Conservation (phyloP, 371 early-diverging fungal genomes). For the Zychaea mexicana region DNA sequence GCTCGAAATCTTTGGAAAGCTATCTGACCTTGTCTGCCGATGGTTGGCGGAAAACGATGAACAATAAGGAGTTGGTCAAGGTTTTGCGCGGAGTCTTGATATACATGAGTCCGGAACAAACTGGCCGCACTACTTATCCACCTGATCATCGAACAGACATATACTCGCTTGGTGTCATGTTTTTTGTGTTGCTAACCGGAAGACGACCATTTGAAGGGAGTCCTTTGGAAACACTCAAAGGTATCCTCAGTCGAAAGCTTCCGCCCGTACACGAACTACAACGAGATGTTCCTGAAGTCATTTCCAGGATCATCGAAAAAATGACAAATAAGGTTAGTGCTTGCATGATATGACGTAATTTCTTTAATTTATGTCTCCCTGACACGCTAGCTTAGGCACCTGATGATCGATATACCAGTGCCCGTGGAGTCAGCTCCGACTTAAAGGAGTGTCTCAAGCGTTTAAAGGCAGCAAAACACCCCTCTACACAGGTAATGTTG, state of each 20-base stretch:
- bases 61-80: slow-evolving; percentile 30
- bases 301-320: slow-evolving; percentile 54
- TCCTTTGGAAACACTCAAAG: slow-evolving; percentile 55
- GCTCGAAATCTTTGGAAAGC: slow-evolving; percentile 28
- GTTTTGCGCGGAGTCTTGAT: slow-evolving; percentile 13
- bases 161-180: slow-evolving; percentile 55
- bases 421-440: slow-evolving; percentile 60
- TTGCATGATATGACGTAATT: too few species aligned
- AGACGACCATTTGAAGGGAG: slow-evolving; percentile 54
- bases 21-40: slow-evolving; percentile 42
- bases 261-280: slow-evolving; percentile 47
- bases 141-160: slow-evolving; percentile 62
- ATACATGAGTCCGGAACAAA: slow-evolving; percentile 55
- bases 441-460: slow-evolving; percentile 50
- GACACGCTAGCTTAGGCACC: slow-evolving; percentile 40
- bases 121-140: slow-evolving; percentile 56
- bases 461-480: slow-evolving; percentile 20
- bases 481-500: slow-evolving; percentile 37
- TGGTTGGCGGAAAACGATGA: slow-evolving; percentile 43
- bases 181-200: slow-evolving; percentile 54
- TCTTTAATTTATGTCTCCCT: neutral
- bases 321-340: slow-evolving; percentile 56
- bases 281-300: slow-evolving; percentile 49
- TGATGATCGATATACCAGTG: slow-evolving; percentile 57
- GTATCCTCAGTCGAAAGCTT: slow-evolving; percentile 51